Evolutionary conservation across 2,329 filamentous ascomycete species (phyloP), one percentile per base, ranked within the genome.

Genomic region (Epichloe typhina): DNA sequence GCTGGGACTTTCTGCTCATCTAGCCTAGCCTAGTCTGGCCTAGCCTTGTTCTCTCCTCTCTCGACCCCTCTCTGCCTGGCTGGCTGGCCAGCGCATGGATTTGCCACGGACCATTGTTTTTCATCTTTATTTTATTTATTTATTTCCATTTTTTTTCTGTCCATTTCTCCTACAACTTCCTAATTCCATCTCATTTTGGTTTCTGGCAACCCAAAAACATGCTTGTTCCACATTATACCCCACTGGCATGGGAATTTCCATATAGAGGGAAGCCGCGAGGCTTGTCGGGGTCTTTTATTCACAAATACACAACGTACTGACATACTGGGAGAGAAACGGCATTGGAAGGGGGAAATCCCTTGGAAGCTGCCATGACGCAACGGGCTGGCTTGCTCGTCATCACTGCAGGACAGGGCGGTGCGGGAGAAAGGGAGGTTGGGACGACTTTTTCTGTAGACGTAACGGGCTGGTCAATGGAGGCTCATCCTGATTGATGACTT

Each of bases 1-100:
- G 82, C 59, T 95, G 88, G 90, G 88, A 95, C 66, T 93, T 88
- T 72, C 76, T 96, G 67, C 79, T 96, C 67, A 90, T 96, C 70
- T 95, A 71, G 36, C 8, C 17, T 19, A 19, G 17, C 2, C 17
- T 19, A 19, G 17, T 1, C 17, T 19, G 2, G 17, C 17, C 17
- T 19, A 19, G 17, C 17, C 17, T 19, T 19, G 17, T 19, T 19
- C 17, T 19, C 17, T 19, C 17, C 17, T 19, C 17, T 19, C 17
- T 19, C 17, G 17, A 2, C 17, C 17, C 5, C 21, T 23, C 21
- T 23, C 17, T 19, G 17, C 1, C 21, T 5, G 21, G 53, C 51
- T 31, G 26, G 26, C 26, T 31, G 26, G 26, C 26, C 8, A 31
- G 26, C 26, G 3, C 26, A 31, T 9, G 26, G 26, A 31, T 31